A percentile compares a stretch with the other conserved stretches of the same genome.
Evolutionary conservation across 140 eudicot species (phyloP).

Genomic region (Oenanthe javanica): DNA sequence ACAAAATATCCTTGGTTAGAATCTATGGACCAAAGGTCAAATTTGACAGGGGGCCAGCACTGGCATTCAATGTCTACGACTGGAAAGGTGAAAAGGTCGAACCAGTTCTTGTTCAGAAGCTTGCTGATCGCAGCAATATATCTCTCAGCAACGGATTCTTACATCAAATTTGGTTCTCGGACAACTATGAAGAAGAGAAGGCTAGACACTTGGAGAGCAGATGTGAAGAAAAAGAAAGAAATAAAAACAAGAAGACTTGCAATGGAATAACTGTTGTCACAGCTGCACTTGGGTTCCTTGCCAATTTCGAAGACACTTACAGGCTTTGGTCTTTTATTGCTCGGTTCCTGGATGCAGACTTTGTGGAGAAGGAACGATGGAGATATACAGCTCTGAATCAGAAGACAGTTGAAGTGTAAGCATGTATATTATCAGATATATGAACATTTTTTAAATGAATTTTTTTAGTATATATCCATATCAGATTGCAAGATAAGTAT

Average conservation of each 20-base stretch:
- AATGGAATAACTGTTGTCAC: conserved; percentile 58
- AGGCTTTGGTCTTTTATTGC: conserved; percentile 85
- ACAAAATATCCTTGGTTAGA: conserved; percentile 52
- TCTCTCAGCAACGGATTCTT: conserved; percentile 61
- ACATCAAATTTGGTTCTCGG: conserved; percentile 69
- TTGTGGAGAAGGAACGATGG: conserved; percentile 94
- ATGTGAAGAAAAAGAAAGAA: conserved; percentile 26
- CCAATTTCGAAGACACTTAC: conserved; percentile 70
- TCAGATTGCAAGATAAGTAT: background rate
- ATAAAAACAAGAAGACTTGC: conserved; percentile 19
- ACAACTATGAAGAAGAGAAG: conserved; percentile 53
- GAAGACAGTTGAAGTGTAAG: conserved; percentile 65
- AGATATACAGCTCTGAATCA: conserved; percentile 86
- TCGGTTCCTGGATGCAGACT: conserved; percentile 93
- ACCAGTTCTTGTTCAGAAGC: conserved; percentile 80
- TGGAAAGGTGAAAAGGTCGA: conserved; percentile 94
- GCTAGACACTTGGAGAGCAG: conserved; percentile 26
- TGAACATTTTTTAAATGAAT: background rate
- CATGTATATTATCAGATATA: background rate
- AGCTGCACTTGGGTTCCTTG: conserved; percentile 59
- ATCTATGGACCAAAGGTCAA: conserved; percentile 82
- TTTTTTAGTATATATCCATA: background rate
- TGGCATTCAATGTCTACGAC: conserved; percentile 71
- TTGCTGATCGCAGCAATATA: conserved; percentile 73
- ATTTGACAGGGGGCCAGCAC: conserved; percentile 80